Evolutionary conservation across 2,329 filamentous ascomycete species (phyloP), one percentile per base, ranked within the genome.

Genomic region (Fusarium caatingaense): DNA sequence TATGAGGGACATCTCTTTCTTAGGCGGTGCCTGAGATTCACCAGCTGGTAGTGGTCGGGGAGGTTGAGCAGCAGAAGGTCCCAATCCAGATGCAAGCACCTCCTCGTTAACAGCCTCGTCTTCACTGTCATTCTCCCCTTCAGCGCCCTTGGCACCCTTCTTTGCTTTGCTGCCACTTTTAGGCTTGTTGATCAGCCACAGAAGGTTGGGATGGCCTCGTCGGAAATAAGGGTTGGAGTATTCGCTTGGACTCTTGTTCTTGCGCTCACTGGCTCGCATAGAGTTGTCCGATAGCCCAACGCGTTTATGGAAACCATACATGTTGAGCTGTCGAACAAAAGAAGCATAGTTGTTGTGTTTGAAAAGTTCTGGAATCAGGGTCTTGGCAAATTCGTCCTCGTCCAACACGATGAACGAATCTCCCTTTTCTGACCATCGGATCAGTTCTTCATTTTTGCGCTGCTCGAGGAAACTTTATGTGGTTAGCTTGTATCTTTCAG

Each of bases 261-360:
- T 97, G 66, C 94, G 91, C 82, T 98, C 96, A 78, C 94, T 98
- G 8, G 97, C 94, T 72, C 96, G 92, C 92, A 99, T 97, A 0
- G 94, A 98, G 78, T 98, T 98, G 80, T 99, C 96, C 6, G 94
- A 97, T 20, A 99, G 86, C 6, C 93, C 93, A 6, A 96, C 93
- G 44, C 93, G 91, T 84, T 99, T 99, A 85, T 99, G 96, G 76
- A 99, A 99, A 67, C 97, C 94, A 79, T 97, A 98, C 85, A 98
- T 98, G 81, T 98, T 97, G 68, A 98, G 86, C 78, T 98, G 94
- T 37, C 94, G 91, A 58, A 98, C 94, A 78, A 98, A 98, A 71
- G 94, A 97, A 48, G 94, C 94, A 80, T 98, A 98, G 79, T 98
- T 98, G 86, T 95, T 97, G 83, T 99, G 96, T 81, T 99, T 99